A percentile compares a stretch with the other conserved stretches of the same genome.
These are phyloP conservation scores for Solanum neorickii DNA, from an alignment of 257 asterid species.

Conservation along the genomic window DNA sequence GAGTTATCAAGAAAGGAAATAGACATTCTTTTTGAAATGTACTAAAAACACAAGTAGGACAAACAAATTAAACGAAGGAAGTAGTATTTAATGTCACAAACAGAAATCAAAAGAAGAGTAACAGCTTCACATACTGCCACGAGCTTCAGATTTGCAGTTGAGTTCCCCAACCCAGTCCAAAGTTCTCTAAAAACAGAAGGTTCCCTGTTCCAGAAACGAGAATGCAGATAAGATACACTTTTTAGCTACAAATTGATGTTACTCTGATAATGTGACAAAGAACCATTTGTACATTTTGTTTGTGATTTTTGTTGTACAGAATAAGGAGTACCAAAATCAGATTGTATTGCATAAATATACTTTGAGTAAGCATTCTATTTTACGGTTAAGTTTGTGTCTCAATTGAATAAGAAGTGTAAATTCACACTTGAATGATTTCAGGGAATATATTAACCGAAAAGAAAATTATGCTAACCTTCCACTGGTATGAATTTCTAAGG, in stretches of 20 bases:
- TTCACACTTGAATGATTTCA: neutral
- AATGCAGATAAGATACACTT: constrained; percentile 7
- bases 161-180: constrained; percentile 68
- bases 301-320: neutral
- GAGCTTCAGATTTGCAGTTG: constrained; percentile 52
- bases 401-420: neutral
- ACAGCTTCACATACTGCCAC: constrained; percentile 54
- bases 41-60: neutral
- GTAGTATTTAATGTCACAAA: neutral
- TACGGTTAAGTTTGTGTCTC: neutral
- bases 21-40: neutral
- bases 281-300: neutral
- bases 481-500: constrained; percentile 82
- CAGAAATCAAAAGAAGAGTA: neutral
- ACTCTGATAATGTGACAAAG: neutral
- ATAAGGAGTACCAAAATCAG: neutral
- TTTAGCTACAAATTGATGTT: neutral
- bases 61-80: neutral
- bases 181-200: constrained; percentile 41
- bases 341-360: neutral
- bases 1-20: neutral
- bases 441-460: neutral
- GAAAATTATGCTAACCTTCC: constrained; percentile 48
- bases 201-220: constrained; percentile 26
- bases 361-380: neutral